Base-by-base conservation (phyloP, 345 rosid species). In the Toxicodendron radicans region DNA sequence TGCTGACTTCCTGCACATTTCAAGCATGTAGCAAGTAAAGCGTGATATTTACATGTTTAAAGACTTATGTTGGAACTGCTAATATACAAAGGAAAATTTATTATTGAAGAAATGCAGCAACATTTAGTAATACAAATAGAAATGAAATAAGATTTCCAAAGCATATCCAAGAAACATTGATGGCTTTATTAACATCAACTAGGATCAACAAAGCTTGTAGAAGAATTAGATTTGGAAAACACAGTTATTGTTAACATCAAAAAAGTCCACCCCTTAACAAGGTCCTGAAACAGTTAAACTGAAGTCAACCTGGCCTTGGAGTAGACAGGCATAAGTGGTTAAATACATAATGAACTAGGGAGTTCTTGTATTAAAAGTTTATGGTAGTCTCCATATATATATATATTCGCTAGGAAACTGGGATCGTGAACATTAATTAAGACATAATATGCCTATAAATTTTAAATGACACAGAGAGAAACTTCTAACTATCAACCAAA, bases 1-100 rank as follows among this genome's bases (percentile, higher is more conserved):
- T 87, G 84, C 99, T 90, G 56, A 91, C 99, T 84, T 95, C 99
- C 99, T 95, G 84, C 77, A 76, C 51, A 66, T 77, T 73, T 46
- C 24, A 71, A 83, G 53, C 69, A 63, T n/a, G n/a, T n/a, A n/a
- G n/a, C n/a, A n/a, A n/a, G n/a, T n/a, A n/a, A n/a, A n/a, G n/a
- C n/a, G n/a, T n/a, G n/a, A n/a, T n/a, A n/a, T n/a, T n/a, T n/a
- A n/a, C n/a, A n/a, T 16, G 64, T 57, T 24, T 7, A 57, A 7
- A 32, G 38, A 43, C 8, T 16, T 14, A n/a, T 43, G 23, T 23
- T 54, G 38, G 27, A 64, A 23, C 24, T 35, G 63, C 35, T 6
- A 20, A 27, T 14, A 30, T 35, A 48, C n/a, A 16, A 14, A 61
- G 30, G 7, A 71, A 24, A 18, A 27, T 16, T 60, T 71, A 27